These are phyloP conservation scores for Isoetes engelmannii DNA, from an alignment of 83 land plant species.

Conservation along the genomic window DNA sequence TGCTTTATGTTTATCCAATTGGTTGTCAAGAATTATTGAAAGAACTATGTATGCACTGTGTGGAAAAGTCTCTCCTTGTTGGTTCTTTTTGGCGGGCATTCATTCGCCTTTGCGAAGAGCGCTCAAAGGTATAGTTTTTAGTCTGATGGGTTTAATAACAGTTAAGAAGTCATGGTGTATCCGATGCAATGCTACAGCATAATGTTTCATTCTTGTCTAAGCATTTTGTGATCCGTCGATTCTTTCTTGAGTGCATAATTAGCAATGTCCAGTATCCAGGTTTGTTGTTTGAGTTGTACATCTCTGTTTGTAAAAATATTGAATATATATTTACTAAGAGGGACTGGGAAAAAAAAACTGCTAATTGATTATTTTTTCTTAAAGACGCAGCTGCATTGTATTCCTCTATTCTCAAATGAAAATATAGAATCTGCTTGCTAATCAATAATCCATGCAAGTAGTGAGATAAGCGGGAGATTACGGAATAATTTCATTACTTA, in stretches of 20 bases:
- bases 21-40: conserved; percentile 15
- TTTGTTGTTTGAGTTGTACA: neutral
- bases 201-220: no score
- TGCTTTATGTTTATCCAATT: conserved; percentile 15
- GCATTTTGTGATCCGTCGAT: no score
- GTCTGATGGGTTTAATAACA: neutral
- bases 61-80: conserved; percentile 16
- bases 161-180: no score
- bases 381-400: no score
- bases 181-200: no score
- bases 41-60: conserved; percentile 19
- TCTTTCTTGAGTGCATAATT: no score
- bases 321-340: neutral
- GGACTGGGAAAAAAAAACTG: no score
- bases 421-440: neutral
- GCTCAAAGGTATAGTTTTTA: conserved; percentile 10
- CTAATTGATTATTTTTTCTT: no score
- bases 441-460: neutral
- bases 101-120: conserved; percentile 14
- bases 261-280: no score
- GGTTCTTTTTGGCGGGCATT: conserved; percentile 19
- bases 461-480: neutral
- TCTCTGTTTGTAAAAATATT: neutral
- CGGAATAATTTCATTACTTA: neutral
- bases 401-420: neutral